Percentiles rank a stretch among this genome's conserved stretches.
phyloP scores from a whole-genome alignment of 805 yeast genomes.

The Candida maesae region DNA sequence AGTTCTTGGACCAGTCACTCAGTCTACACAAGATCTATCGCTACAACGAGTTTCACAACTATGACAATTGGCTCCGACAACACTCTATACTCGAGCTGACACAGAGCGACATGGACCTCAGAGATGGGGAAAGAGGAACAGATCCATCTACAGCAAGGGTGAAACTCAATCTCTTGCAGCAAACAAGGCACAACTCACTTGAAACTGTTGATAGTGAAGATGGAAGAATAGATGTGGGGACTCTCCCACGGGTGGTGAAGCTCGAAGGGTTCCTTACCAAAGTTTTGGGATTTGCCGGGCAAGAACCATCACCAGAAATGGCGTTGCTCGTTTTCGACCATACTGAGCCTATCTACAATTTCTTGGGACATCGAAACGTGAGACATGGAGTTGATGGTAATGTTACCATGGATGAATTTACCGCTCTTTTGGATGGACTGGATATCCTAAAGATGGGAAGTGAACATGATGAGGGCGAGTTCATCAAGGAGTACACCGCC shows the following conservation, averaged over 20 bases:
- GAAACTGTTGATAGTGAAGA: conserved; percentile 17
- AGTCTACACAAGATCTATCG: conserved; percentile 18
- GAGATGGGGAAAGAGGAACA: conserved; percentile 3
- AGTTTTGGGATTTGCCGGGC: conserved; percentile 4
- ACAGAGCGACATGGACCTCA: conserved; percentile 21
- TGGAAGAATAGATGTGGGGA: conserved; percentile 5
- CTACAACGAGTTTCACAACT: conserved; percentile 18
- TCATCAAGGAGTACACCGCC: conserved; percentile 4
- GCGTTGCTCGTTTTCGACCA: conserved; percentile 13
- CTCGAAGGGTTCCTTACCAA: conserved; percentile 9
- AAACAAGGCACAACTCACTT: neutral
- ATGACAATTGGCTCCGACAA: conserved; percentile 14
- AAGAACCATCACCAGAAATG: neutral
- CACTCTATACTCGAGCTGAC: conserved; percentile 17
- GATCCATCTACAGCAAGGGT: conserved; percentile 1
- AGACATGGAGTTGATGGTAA: conserved; percentile 3
- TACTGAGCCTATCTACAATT: conserved; percentile 5
- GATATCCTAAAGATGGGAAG: conserved; percentile 3
- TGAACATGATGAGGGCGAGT: neutral
- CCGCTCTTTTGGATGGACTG: conserved; percentile 6
- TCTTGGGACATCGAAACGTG: neutral
- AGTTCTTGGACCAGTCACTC: conserved; percentile 22
- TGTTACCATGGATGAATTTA: conserved; percentile 9
- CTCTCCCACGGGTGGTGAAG: conserved; percentile 5
- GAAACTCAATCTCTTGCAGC: neutral